Conservation (phyloP, 78 protist genomes). For the Polysphondylium violaceum region DNA sequence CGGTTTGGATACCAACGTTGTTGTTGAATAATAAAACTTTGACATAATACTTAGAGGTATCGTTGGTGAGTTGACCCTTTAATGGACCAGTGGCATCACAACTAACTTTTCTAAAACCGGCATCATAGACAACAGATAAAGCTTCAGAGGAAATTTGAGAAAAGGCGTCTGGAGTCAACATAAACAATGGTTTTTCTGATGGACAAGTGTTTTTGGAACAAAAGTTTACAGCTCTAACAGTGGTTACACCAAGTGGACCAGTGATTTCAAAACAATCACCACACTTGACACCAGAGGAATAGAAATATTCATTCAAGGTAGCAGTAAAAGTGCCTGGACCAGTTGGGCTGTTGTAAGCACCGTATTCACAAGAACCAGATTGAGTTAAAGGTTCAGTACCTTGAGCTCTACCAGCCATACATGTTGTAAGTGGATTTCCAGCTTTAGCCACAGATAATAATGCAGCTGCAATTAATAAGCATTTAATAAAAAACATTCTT, state of each 20-base stretch:
- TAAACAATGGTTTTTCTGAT: constrained; percentile 44
- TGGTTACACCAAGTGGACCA: constrained; percentile 43
- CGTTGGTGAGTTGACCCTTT: neutral
- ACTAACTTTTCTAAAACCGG: constrained; percentile 55
- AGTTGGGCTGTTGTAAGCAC: constrained; percentile 12
- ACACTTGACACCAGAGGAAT: constrained; percentile 18
- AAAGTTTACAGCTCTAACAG: constrained; percentile 53
- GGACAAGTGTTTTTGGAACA: constrained; percentile 47
- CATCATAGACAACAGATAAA: constrained; percentile 19
- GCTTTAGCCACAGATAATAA: no score
- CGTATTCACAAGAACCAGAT: constrained; percentile 66
- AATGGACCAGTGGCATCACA: constrained; percentile 38
- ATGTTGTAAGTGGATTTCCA: constrained; percentile 17
- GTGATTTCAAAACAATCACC: constrained; percentile 72
- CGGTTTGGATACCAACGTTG: constrained; percentile 24
- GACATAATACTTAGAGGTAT: constrained; percentile 24
- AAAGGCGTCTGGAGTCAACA: constrained; percentile 51
- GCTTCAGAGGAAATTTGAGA: constrained; percentile 29
- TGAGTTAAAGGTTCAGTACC: constrained; percentile 41
- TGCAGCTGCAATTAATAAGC: neutral
- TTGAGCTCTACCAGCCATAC: constrained; percentile 20
- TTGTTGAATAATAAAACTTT: constrained; percentile 47
- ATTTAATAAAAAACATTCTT: neutral
- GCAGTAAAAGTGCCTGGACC: constrained; percentile 37
- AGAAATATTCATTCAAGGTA: constrained; percentile 49